phyloP scores from a whole-genome alignment of 164 flowering plant species.

The Umbilicus rupestris region DNA sequence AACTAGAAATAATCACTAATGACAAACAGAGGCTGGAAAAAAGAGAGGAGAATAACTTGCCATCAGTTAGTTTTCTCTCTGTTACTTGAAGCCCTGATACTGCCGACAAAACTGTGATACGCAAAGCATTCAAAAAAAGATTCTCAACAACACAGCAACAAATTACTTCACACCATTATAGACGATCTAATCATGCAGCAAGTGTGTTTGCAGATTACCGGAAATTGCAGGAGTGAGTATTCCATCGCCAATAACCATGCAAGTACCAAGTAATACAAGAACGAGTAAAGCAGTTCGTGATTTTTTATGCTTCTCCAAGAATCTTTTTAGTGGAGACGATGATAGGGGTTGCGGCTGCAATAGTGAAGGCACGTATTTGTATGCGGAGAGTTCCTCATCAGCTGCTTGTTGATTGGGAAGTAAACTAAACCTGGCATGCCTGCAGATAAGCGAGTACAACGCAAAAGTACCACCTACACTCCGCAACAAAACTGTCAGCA shows the following conservation, averaged over 20 bases:
- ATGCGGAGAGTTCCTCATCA: conserved; percentile 20
- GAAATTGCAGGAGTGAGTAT: conserved; percentile 53
- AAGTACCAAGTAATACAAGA: conserved; percentile 42
- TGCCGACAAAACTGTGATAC: conserved; percentile 57
- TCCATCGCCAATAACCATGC: conserved; percentile 61
- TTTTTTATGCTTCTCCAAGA: conserved; percentile 32
- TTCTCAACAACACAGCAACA: neutral
- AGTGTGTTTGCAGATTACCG: conserved; percentile 18
- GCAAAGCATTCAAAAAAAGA: conserved; percentile 10
- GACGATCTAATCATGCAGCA: neutral
- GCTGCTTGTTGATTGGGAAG: conserved; percentile 19
- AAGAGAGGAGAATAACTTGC: conserved; percentile 24
- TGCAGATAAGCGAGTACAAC: conserved; percentile 46
- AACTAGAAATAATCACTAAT: neutral
- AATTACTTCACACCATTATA: neutral
- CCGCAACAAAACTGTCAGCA: neutral
- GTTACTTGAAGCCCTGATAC: conserved; percentile 50
- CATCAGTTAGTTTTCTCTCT: conserved; percentile 37
- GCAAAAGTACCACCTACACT: conserved; percentile 58
- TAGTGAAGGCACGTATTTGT: conserved; percentile 8
- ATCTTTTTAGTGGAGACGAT: conserved; percentile 23
- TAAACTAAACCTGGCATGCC: conserved; percentile 33
- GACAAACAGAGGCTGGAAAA: neutral
- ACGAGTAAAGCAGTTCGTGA: conserved; percentile 32
- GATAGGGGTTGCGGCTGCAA: conserved; percentile 23